A percentile compares a stretch with the other conserved stretches of the same genome.
phyloP scores from a whole-genome alignment of 208 protist genomes.

The Hexamita inflata region DNA sequence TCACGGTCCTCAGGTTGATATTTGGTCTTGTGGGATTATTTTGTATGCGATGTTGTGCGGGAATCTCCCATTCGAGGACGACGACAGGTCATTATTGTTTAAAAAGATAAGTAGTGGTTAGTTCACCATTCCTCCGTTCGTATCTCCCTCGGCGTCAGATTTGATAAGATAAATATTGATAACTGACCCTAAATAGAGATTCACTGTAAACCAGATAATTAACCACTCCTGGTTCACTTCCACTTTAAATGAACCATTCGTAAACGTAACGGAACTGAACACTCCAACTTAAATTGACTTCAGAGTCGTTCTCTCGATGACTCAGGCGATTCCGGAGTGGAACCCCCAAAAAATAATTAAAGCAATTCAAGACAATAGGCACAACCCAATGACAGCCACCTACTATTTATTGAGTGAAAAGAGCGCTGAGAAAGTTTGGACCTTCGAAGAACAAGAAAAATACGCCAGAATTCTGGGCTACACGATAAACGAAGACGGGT shows the following conservation, averaged over 20 bases:
- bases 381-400: constrained; percentile 31
- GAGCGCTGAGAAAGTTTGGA: too few relatives aligned
- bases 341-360: neutral
- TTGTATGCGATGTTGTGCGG: constrained; percentile 69
- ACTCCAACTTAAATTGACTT: neutral
- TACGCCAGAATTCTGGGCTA: neutral
- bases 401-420: constrained; percentile 26
- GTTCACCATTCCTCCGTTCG: constrained; percentile 40
- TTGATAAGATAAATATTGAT: constrained; percentile 53
- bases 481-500: constrained; percentile 29
- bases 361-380: constrained; percentile 11
- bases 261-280: neutral
- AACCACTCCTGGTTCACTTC: constrained; percentile 46
- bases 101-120: constrained; percentile 65
- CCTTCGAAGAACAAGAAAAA: constrained; percentile 3
- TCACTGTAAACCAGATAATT: constrained; percentile 52
- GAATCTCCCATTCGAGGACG: constrained; percentile 70
- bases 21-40: constrained; percentile 76
- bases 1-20: constrained; percentile 67
- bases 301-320: neutral
- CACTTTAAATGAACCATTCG: neutral
- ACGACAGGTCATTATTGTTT: constrained; percentile 64
- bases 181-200: constrained; percentile 51
- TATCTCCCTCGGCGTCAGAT: constrained; percentile 35
- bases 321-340: neutral